Percentiles rank a stretch among this genome's conserved stretches.
Evolutionary conservation across 441 rosid species (phyloP).

Genomic region (Croton laevigatus): DNA sequence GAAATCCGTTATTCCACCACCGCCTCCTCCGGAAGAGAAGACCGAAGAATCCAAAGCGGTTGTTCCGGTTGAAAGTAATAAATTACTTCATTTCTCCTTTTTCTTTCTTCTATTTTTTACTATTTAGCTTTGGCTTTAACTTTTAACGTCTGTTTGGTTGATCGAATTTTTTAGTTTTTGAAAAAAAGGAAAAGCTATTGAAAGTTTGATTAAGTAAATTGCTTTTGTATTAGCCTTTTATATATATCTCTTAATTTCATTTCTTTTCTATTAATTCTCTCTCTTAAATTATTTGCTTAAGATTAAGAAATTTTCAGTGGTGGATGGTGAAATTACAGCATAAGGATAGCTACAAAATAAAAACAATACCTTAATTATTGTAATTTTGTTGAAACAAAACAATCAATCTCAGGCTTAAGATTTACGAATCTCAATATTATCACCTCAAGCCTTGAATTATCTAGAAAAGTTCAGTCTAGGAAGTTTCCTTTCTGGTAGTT

Average conservation of each 20-base stretch:
- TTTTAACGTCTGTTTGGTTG: not conserved
- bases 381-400: no score
- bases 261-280: not conserved
- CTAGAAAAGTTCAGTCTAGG: not conserved
- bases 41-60: conserved; percentile 42
- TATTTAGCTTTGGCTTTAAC: not conserved
- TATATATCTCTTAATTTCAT: not conserved
- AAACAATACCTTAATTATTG: no score
- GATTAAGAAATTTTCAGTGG: no score
- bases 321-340: no score
- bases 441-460: not conserved
- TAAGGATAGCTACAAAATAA: no score
- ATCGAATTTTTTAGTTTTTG: not conserved
- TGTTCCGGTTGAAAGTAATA: conserved; percentile 50
- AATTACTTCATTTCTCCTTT: not conserved
- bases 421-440: not conserved
- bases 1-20: conserved; percentile 47
- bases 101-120: not conserved
- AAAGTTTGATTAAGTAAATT: not conserved
- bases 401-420: no score
- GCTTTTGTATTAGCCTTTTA: not conserved
- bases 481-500: not conserved
- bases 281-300: not conserved
- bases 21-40: conserved; percentile 47
- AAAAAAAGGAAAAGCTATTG: no score